These are phyloP conservation scores for Fonsecaea monophora DNA, from an alignment of 2,329 filamentous ascomycete genomes.

Conservation along the genomic window DNA sequence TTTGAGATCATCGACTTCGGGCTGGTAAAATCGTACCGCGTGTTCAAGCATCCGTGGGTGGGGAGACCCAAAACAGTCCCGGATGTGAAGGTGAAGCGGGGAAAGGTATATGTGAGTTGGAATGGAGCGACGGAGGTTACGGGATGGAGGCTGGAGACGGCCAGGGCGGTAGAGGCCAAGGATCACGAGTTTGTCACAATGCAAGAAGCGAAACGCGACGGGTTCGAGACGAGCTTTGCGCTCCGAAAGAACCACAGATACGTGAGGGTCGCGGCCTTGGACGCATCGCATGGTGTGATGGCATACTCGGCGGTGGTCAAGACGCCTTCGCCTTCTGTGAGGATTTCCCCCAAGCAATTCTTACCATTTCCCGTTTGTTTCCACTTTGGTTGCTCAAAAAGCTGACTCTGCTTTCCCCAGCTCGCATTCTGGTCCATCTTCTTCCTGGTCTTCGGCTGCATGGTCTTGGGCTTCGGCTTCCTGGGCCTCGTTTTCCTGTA, in stretches of 20 bases:
- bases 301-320: constrained; percentile 26
- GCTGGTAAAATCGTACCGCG: constrained; percentile 61
- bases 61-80: constrained; percentile 53
- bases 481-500: constrained; percentile 9
- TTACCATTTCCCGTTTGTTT: background rate
- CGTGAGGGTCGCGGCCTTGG: constrained; percentile 31
- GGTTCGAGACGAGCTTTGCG: constrained; percentile 34
- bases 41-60: constrained; percentile 61
- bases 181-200: constrained; percentile 30
- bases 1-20: constrained; percentile 47
- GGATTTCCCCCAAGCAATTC: constrained; percentile 1
- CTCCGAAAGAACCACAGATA: constrained; percentile 18
- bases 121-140: constrained; percentile 54
- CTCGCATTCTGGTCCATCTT: constrained; percentile 5
- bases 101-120: constrained; percentile 52
- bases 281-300: constrained; percentile 21
- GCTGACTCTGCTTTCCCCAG: background rate
- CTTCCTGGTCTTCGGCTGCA: background rate
- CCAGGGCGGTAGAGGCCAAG: constrained; percentile 4
- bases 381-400: background rate
- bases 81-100: constrained; percentile 38
- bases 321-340: constrained; percentile 24
- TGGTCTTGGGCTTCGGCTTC: background rate
- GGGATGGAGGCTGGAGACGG: constrained; percentile 33
- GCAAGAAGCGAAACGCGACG: constrained; percentile 27